Evolutionary conservation across 257 asterid species (phyloP).

Genomic region (Przewalskia tangutica): DNA sequence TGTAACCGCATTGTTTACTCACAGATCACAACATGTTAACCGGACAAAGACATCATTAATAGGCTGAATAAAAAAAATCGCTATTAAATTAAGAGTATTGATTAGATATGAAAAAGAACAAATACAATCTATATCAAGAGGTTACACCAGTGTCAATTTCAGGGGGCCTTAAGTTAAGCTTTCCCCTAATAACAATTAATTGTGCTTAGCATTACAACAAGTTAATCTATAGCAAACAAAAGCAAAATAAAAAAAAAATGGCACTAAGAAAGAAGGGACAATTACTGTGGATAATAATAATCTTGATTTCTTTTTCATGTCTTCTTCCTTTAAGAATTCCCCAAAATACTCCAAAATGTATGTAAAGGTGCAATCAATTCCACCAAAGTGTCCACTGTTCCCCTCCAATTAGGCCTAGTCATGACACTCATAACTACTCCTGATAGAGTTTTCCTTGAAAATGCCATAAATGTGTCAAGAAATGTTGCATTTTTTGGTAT

Average conservation of each 20-base stretch:
- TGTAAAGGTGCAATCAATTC: slow-evolving; percentile 19
- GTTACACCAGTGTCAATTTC: neutral
- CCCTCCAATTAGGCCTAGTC: slow-evolving; percentile 15
- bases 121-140: neutral
- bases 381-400: slow-evolving; percentile 5
- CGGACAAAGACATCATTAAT: neutral
- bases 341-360: slow-evolving; percentile 17
- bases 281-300: too few relatives aligned
- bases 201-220: slow-evolving; percentile 8
- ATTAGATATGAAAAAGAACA: neutral
- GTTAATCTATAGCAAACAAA: neutral
- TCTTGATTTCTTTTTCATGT: neutral
- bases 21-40: neutral
- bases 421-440: slow-evolving; percentile 6
- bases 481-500: neutral
- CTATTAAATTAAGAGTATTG: neutral
- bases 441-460: slow-evolving; percentile 11
- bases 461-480: neutral
- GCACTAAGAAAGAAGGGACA: slow-evolving; percentile 6
- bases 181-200: neutral
- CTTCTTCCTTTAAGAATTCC: slow-evolving; percentile 13
- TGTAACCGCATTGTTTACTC: too few relatives aligned
- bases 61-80: neutral
- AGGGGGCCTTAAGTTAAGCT: neutral
- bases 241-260: neutral